These are phyloP conservation scores for Epichloe sibirici DNA, from an alignment of 2,329 filamentous ascomycete genomes.

Conservation along the genomic window DNA sequence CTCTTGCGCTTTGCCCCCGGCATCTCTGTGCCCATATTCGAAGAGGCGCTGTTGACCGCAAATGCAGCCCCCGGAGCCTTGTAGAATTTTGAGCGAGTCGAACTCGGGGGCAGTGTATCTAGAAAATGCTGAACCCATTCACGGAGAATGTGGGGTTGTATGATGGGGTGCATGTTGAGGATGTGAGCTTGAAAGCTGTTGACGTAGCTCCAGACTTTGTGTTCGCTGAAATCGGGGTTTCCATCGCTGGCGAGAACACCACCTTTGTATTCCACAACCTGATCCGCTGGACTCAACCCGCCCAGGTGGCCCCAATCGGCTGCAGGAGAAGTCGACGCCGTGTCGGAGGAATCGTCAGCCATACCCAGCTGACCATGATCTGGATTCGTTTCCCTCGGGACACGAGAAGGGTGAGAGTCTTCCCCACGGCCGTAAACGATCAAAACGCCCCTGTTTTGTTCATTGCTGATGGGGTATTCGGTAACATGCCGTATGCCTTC, in stretches of 20 bases:
- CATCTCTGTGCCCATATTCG: conserved; percentile 14
- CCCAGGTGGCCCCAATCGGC: conserved; percentile 50
- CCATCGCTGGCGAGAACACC: conserved; percentile 30
- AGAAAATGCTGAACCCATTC: conserved; percentile 42
- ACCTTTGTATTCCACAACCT: conserved; percentile 24
- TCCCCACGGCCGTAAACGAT: conserved; percentile 71
- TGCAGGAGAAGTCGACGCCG: conserved; percentile 40
- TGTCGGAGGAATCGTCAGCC: conserved; percentile 37
- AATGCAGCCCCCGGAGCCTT: conserved; percentile 19
- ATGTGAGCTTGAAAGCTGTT: conserved; percentile 48
- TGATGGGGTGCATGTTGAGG: conserved; percentile 53
- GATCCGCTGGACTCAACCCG: conserved; percentile 31
- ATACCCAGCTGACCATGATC: conserved; percentile 29
- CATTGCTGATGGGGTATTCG: conserved; percentile 65
- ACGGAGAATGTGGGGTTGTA: conserved; percentile 40
- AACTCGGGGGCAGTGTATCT: conserved; percentile 28
- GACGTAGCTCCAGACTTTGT: conserved; percentile 40
- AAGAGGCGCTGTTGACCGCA: conserved; percentile 17
- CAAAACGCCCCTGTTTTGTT: conserved; percentile 61
- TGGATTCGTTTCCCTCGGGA: conserved; percentile 25
- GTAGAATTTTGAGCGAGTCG: conserved; percentile 14
- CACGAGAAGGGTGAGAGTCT: conserved; percentile 47
- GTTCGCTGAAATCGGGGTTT: conserved; percentile 41
- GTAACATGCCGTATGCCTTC: conserved; percentile 44
- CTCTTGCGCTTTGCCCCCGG: conserved; percentile 43